Conservation (phyloP, 768 basidiomycete genomes). For the Kwoniella mangroviensis region DNA sequence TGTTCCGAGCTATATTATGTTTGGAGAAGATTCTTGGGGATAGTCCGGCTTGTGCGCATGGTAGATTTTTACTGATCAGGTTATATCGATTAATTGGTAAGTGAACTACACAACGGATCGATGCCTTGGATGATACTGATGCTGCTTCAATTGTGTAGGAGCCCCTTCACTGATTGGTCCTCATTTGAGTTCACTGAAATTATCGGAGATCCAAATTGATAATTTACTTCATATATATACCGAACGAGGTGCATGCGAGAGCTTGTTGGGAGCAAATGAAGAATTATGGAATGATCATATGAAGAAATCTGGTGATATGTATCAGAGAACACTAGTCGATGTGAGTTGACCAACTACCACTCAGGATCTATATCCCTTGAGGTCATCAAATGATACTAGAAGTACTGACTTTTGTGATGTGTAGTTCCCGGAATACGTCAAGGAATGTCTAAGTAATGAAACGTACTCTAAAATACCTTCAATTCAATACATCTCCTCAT, state of each 20-base stretch:
- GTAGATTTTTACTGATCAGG: conserved; percentile 41
- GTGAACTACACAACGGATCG: not conserved
- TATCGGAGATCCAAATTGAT: conserved; percentile 45
- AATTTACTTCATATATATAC: conserved; percentile 37
- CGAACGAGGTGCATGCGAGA: conserved; percentile 36
- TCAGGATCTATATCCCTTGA: no score
- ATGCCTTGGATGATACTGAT: not conserved
- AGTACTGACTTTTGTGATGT: not conserved
- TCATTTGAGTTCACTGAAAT: conserved; percentile 23
- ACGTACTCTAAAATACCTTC: conserved; percentile 43
- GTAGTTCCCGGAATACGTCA: conserved; percentile 40
- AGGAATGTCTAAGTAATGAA: conserved; percentile 42
- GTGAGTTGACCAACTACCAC: conserved; percentile 19
- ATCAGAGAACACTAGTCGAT: conserved; percentile 26
- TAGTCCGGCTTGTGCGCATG: conserved; percentile 37
- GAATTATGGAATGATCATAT: conserved; percentile 21
- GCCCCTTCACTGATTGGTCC: conserved; percentile 10
- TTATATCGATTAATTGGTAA: conserved; percentile 49
- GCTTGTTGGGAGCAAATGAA: conserved; percentile 14
- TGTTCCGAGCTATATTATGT: conserved; percentile 35
- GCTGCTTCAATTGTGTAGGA: conserved; percentile 10
- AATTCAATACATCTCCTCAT: conserved; percentile 27
- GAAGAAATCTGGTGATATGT: conserved; percentile 34
- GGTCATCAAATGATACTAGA: not conserved
- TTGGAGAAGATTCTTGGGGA: conserved; percentile 33